These are phyloP conservation scores for Excoecaria cochinchinensis DNA, from an alignment of 345 rosid species.

Conservation along the genomic window DNA sequence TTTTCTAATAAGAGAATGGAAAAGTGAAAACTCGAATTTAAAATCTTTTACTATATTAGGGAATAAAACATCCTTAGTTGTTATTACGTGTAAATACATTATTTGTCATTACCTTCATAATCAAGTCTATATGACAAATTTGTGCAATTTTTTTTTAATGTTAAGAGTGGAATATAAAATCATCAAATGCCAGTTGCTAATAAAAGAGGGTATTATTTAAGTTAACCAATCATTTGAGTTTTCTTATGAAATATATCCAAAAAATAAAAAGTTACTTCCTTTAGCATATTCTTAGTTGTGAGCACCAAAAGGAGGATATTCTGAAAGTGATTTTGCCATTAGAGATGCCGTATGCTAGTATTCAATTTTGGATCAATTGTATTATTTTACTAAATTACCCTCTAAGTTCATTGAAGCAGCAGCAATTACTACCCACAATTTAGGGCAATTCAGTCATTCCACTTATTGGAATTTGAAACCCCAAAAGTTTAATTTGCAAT, in stretches of 20 bases:
- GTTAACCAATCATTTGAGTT: not conserved
- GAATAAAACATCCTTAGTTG: no score
- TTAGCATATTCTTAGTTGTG: slow-evolving; percentile 40
- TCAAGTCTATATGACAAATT: no score
- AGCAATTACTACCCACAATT: not conserved
- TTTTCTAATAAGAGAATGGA: no score
- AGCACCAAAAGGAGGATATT: slow-evolving; percentile 36
- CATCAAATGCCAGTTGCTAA: slow-evolving; percentile 4
- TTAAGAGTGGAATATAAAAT: not conserved
- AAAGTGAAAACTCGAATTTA: no score
- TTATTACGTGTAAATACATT: no score
- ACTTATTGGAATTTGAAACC: not conserved
- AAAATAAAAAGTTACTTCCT: not conserved
- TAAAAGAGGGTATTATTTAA: not conserved
- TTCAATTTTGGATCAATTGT: not conserved
- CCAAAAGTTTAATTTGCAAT: not conserved
- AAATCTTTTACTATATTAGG: no score
- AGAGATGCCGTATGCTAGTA: slow-evolving; percentile 12
- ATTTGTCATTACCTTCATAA: no score
- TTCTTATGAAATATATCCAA: not conserved
- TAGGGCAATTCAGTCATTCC: not conserved
- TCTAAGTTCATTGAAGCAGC: not conserved
- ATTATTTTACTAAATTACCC: slow-evolving; percentile 19
- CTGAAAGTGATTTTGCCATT: slow-evolving; percentile 23
- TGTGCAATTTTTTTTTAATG: no score